Evolutionary conservation across 805 yeast genomes (phyloP).

Genomic region (Wickerhamomyces pijperi): DNA sequence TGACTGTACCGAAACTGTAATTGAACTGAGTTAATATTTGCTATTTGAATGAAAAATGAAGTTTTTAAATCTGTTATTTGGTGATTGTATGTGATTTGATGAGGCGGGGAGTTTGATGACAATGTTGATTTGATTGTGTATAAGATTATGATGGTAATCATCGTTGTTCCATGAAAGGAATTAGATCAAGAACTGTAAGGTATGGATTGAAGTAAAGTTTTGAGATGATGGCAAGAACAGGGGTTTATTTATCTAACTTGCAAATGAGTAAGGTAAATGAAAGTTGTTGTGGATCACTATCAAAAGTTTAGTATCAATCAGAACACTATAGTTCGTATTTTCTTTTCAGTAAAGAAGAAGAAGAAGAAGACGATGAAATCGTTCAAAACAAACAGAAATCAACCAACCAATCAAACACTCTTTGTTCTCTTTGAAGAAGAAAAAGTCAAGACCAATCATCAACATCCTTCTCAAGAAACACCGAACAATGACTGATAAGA

Average conservation of each 20-base stretch:
- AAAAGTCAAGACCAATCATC: conserved; percentile 1
- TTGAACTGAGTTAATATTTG: conserved; percentile 1
- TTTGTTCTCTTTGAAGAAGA: too few relatives aligned
- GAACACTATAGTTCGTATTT: not conserved
- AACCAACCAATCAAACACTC: not conserved
- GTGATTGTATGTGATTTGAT: too few relatives aligned
- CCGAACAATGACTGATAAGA: conserved; percentile 1
- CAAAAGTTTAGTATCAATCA: not conserved
- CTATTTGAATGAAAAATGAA: too few relatives aligned
- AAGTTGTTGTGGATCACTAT: not conserved
- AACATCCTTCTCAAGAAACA: conserved; percentile 1
- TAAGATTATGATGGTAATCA: too few relatives aligned
- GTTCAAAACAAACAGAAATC: not conserved
- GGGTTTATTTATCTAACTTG: not conserved
- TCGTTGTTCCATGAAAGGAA: too few relatives aligned
- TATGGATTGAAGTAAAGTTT: not conserved
- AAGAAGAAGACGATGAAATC: not conserved
- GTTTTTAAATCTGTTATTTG: too few relatives aligned
- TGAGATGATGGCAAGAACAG: not conserved
- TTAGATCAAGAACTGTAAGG: too few relatives aligned
- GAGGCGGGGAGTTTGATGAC: too few relatives aligned
- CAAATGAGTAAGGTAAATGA: not conserved
- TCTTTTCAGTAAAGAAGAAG: too few relatives aligned
- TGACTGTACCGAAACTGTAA: conserved; percentile 41
- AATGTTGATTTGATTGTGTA: too few relatives aligned